These are phyloP conservation scores for Metschnikowia colocasiae DNA, from an alignment of 805 yeast genomes.

Conservation along the genomic window DNA sequence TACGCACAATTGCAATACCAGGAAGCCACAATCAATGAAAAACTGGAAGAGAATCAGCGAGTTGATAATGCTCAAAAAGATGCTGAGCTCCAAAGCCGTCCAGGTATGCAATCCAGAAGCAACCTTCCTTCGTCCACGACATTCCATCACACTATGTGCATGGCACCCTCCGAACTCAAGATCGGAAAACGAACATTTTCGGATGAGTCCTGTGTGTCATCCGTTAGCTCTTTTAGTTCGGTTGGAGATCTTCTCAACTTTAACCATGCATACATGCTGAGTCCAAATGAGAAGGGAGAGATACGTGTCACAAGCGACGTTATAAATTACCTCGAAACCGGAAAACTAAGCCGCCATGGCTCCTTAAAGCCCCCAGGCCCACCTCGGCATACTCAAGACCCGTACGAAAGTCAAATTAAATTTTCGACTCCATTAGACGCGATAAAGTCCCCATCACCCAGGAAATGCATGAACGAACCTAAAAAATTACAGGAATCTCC, in stretches of 20 bases:
- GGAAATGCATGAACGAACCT: no score
- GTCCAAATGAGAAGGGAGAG: conserved; percentile 13
- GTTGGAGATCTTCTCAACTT: conserved; percentile 26
- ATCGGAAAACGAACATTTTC: conserved; percentile 29
- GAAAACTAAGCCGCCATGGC: conserved; percentile 3
- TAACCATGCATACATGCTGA: conserved; percentile 13
- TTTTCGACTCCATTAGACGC: neutral
- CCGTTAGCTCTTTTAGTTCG: conserved; percentile 36
- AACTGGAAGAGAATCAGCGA: neutral
- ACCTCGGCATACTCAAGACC: neutral
- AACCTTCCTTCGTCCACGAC: conserved; percentile 7
- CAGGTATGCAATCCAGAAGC: neutral
- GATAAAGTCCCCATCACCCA: neutral
- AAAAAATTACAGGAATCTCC: neutral
- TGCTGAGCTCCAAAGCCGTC: neutral
- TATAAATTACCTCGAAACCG: conserved; percentile 6
- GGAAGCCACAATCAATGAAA: neutral
- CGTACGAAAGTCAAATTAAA: neutral
- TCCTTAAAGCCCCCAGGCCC: neutral
- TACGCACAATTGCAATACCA: neutral
- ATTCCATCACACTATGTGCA: conserved; percentile 15
- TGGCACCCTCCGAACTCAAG: conserved; percentile 9
- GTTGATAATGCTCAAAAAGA: neutral
- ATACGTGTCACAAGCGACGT: conserved; percentile 11
- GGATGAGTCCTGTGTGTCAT: conserved; percentile 36